These are phyloP conservation scores for Ramalina peruviana DNA, from an alignment of 495 filamentous ascomycete species.

Conservation along the genomic window DNA sequence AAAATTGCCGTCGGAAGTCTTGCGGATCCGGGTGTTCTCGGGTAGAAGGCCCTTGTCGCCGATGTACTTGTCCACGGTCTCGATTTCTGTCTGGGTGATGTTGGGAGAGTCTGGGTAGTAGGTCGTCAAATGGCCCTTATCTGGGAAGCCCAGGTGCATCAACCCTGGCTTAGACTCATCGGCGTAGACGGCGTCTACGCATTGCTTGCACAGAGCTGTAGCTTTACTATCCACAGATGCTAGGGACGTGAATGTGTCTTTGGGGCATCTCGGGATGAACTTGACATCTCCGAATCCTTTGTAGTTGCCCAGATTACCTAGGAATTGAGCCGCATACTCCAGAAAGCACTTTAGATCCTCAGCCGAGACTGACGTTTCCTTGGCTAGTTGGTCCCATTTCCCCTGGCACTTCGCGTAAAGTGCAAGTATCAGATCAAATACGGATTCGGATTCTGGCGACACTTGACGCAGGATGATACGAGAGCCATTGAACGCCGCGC, in stretches of 20 bases:
- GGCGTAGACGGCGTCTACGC: conserved; percentile 57
- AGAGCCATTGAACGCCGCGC: conserved; percentile 72
- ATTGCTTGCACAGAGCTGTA: conserved; percentile 48
- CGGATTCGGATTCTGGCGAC: conserved; percentile 77
- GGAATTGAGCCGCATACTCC: conserved; percentile 75
- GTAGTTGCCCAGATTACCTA: conserved; percentile 90
- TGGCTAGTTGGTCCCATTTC: conserved; percentile 60
- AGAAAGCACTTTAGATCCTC: conserved; percentile 63
- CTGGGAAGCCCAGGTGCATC: conserved; percentile 78
- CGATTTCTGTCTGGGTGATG: conserved; percentile 79
- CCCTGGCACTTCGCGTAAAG: conserved; percentile 61
- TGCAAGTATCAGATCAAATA: conserved; percentile 80
- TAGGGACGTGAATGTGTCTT: conserved; percentile 55
- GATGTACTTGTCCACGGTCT: conserved; percentile 54
- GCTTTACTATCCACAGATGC: conserved; percentile 46
- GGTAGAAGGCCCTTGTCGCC: conserved; percentile 58
- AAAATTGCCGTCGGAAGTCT: conserved; percentile 55
- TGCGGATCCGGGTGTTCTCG: conserved; percentile 80
- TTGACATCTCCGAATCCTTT: conserved; percentile 93
- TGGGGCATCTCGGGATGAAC: conserved; percentile 68
- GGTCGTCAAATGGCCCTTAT: conserved; percentile 69
- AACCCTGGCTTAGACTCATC: conserved; percentile 44
- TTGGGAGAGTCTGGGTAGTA: conserved; percentile 84
- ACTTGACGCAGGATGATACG: conserved; percentile 78
- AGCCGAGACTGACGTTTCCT: conserved; percentile 54